phyloP scores from a whole-genome alignment of 805 yeast species.

The Metschnikowia continentalis region DNA sequence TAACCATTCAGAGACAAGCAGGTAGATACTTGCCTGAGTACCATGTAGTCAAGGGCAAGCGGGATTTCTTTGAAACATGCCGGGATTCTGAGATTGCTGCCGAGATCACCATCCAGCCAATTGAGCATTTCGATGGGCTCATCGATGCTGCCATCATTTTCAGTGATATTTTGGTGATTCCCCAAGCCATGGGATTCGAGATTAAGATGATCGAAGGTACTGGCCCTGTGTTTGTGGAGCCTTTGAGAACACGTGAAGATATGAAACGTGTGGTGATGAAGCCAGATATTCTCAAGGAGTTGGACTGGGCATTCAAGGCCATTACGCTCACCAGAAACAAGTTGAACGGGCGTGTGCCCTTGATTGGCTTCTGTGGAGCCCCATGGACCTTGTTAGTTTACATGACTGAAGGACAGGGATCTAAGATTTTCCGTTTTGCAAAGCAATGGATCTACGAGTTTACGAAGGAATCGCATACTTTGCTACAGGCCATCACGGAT shows the following conservation, averaged over 20 bases:
- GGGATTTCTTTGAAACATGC: slow-evolving; percentile 94
- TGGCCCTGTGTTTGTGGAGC: slow-evolving; percentile 91
- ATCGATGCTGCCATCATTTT: slow-evolving; percentile 97
- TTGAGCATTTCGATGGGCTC: slow-evolving; percentile 81
- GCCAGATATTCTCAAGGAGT: slow-evolving; percentile 69
- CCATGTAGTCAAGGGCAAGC: slow-evolving; percentile 76
- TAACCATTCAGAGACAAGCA: slow-evolving; percentile 68
- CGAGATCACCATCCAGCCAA: slow-evolving; percentile 92
- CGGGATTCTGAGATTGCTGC: slow-evolving; percentile 92
- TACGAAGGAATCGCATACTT: slow-evolving; percentile 64
- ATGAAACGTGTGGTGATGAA: slow-evolving; percentile 53
- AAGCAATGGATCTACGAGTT: slow-evolving; percentile 87
- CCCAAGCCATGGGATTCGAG: slow-evolving; percentile 96
- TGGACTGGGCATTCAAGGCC: slow-evolving; percentile 95
- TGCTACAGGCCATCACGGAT: slow-evolving; percentile 76
- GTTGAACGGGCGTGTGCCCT: slow-evolving; percentile 85
- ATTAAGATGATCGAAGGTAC: slow-evolving; percentile 91
- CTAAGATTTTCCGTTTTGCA: slow-evolving; percentile 84
- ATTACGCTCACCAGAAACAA: slow-evolving; percentile 85
- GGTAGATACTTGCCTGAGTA: slow-evolving; percentile 91
- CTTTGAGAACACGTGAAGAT: slow-evolving; percentile 73
- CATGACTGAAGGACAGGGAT: slow-evolving; percentile 97
- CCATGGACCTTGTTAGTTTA: slow-evolving; percentile 97
- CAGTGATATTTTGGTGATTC: slow-evolving; percentile 91
- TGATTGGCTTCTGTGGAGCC: slow-evolving; percentile 94